A percentile compares a stretch with the other conserved stretches of the same genome.
Conservation (phyloP, 2,329 filamentous ascomycete genomes). For the Cercospora beticola region DNA sequence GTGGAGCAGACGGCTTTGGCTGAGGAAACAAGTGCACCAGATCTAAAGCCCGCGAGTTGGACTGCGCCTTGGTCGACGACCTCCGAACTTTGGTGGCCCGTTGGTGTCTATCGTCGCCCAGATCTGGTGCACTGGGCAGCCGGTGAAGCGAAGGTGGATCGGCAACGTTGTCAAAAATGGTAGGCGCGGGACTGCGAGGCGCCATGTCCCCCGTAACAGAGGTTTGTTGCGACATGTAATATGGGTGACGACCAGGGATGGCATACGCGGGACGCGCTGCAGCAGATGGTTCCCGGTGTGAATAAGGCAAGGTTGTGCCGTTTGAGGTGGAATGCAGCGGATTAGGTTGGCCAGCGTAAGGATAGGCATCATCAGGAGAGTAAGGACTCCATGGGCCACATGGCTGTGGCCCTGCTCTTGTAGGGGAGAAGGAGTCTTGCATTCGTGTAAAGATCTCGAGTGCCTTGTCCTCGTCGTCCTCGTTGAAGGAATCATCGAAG, state of each 20-base stretch:
- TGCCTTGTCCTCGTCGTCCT: slow-evolving; percentile 15
- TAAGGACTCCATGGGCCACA: slow-evolving; percentile 19
- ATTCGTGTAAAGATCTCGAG: slow-evolving; percentile 20
- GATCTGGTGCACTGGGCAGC: slow-evolving; percentile 7
- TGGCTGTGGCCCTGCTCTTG: not conserved
- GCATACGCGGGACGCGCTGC: slow-evolving; percentile 47
- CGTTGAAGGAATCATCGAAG: not conserved
- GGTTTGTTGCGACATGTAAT: slow-evolving; percentile 47
- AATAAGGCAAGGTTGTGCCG: slow-evolving; percentile 16
- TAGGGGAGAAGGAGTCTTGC: slow-evolving; percentile 18
- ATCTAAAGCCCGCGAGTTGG: slow-evolving; percentile 36
- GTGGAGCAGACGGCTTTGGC: slow-evolving; percentile 25
- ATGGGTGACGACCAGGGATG: slow-evolving; percentile 43
- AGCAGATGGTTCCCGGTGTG: slow-evolving; percentile 38
- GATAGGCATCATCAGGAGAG: slow-evolving; percentile 25
- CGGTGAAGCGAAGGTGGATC: slow-evolving; percentile 23
- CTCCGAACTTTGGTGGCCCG: slow-evolving; percentile 21
- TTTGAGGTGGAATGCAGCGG: slow-evolving; percentile 9
- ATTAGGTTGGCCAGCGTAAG: slow-evolving; percentile 20
- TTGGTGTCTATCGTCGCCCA: slow-evolving; percentile 5
- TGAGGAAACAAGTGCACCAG: slow-evolving; percentile 45
- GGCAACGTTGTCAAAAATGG: slow-evolving; percentile 25
- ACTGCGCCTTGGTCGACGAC: slow-evolving; percentile 9
- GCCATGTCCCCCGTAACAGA: slow-evolving; percentile 48
- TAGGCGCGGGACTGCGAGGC: slow-evolving; percentile 40